Conservation (phyloP, 306 rosid species). For the Phaseolus lunatus region DNA sequence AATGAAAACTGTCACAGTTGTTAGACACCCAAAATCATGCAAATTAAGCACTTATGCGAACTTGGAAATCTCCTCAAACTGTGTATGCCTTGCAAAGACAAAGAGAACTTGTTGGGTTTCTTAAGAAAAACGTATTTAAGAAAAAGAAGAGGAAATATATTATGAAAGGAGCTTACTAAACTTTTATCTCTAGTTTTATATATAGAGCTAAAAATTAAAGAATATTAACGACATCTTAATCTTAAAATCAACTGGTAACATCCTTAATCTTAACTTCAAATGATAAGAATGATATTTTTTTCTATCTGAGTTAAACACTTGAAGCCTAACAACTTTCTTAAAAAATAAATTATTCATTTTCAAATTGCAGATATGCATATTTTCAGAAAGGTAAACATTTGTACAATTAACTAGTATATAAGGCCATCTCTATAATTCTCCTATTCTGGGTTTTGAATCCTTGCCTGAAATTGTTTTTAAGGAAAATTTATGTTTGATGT, state of each 20-base stretch:
- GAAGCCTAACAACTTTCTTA: not conserved
- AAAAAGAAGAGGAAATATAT: not conserved
- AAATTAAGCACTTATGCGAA: conserved; percentile 6
- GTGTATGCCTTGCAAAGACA: conserved; percentile 18
- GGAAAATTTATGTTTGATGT: not conserved
- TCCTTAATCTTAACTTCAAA: too few relatives aligned
- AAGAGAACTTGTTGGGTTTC: not conserved
- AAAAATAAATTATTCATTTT: not conserved
- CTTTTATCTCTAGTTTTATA: not conserved
- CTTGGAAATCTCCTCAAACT: conserved; percentile 11
- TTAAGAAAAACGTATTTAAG: not conserved
- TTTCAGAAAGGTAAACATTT: not conserved
- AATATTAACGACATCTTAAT: not conserved
- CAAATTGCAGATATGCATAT: not conserved
- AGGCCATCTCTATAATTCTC: not conserved
- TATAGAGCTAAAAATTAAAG: not conserved
- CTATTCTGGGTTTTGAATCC: not conserved
- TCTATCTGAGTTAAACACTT: too few relatives aligned
- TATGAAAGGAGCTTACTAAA: not conserved
- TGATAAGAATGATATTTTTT: too few relatives aligned
- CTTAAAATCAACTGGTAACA: not conserved
- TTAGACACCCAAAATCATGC: conserved; percentile 28
- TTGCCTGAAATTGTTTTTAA: not conserved
- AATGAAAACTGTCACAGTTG: conserved; percentile 1
- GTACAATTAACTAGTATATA: not conserved